These are phyloP conservation scores for Pythium monospermum DNA, from an alignment of 352 stramenopile species.

Conservation along the genomic window DNA sequence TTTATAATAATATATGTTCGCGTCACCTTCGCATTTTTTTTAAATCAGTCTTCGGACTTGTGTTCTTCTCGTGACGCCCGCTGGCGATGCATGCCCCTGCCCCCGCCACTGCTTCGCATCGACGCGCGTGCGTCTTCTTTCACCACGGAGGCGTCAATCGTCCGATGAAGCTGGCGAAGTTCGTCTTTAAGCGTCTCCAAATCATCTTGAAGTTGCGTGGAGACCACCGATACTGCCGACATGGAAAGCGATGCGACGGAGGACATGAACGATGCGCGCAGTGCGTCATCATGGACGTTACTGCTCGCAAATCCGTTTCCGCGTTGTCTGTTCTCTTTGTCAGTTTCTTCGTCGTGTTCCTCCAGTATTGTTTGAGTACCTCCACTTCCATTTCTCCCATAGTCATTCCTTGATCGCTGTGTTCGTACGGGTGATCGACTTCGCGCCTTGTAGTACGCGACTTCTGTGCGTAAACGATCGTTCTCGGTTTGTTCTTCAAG, in stretches of 20 bases:
- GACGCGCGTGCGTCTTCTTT: background rate
- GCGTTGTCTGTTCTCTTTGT: background rate
- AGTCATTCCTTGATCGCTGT: conserved; percentile 10
- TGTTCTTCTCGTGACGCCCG: background rate
- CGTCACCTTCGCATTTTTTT: background rate
- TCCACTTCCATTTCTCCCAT: too few relatives aligned
- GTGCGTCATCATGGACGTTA: background rate
- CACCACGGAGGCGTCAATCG: conserved; percentile 16
- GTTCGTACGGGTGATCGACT: conserved; percentile 8
- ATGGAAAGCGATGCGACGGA: conserved; percentile 12
- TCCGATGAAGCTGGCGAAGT: conserved; percentile 17
- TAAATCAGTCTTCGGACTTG: background rate
- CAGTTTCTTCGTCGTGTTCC: too few relatives aligned
- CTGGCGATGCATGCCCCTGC: background rate
- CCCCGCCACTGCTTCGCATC: background rate
- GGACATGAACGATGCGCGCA: conserved; percentile 15
- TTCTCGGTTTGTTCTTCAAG: conserved; percentile 20
- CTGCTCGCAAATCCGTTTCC: background rate
- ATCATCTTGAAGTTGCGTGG: conserved; percentile 16
- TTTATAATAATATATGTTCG: conserved; percentile 4
- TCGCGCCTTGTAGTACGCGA: conserved; percentile 17
- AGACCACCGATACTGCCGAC: conserved; percentile 16
- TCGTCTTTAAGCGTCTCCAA: conserved; percentile 16
- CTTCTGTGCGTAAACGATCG: conserved; percentile 13
- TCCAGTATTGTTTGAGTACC: too few relatives aligned